These are phyloP conservation scores for Excoecaria agallocha DNA, from an alignment of 345 rosid species.

Conservation along the genomic window DNA sequence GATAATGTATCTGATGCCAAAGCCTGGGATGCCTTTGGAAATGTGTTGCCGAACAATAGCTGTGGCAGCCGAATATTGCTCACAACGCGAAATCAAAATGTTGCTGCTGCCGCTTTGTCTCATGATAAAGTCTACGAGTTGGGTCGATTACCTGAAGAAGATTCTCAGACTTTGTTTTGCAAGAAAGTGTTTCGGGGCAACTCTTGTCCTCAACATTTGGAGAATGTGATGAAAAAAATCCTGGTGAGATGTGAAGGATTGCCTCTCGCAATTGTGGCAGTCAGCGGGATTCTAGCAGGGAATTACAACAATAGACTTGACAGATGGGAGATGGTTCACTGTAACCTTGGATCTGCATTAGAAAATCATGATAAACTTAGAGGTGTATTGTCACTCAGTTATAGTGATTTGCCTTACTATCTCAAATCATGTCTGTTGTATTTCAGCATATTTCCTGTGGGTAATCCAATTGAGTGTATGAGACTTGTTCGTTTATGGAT, in stretches of 20 bases:
- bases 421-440: constrained; percentile 8
- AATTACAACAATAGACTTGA: not conserved
- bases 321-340: constrained; percentile 6
- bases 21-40: not conserved
- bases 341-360: not conserved
- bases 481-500: constrained; percentile 15
- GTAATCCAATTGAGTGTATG: not conserved
- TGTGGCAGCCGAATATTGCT: constrained; percentile 10
- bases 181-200: not conserved
- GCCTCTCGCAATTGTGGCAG: constrained; percentile 11
- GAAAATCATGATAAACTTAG: not conserved
- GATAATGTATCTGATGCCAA: not conserved
- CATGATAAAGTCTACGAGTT: not conserved
- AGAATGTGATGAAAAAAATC: not conserved
- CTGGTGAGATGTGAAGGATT: constrained; percentile 10
- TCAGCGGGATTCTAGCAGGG: constrained; percentile 3
- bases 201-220: constrained; percentile 7
- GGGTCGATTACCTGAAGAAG: constrained; percentile 1
- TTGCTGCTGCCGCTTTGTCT: not conserved
- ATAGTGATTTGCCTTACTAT: constrained; percentile 8
- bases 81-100: not conserved
- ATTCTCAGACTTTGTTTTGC: constrained; percentile 8
- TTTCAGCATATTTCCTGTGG: constrained; percentile 13
- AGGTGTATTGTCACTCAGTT: constrained; percentile 4
- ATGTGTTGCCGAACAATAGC: not conserved